Conservation (phyloP, 108 stramenopile species). For the Seminavis robusta region DNA sequence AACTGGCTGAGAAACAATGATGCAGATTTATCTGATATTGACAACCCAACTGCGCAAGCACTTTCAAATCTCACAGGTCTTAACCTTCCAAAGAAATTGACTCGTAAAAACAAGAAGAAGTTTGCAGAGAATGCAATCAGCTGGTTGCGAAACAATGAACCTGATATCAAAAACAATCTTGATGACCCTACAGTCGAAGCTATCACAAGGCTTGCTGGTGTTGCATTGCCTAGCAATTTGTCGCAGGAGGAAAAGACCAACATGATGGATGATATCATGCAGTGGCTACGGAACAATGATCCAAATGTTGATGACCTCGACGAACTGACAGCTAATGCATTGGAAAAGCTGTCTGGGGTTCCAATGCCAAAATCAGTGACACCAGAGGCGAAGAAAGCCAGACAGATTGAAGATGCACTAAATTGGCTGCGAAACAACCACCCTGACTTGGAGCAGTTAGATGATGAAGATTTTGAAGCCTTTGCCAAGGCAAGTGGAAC, state of each 20-base stretch:
- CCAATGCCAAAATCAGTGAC: neutral
- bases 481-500: constrained; percentile 4
- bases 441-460: neutral
- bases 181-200: constrained; percentile 1
- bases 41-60: neutral
- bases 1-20: constrained; percentile 6
- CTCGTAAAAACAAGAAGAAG: neutral
- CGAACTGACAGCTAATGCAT: neutral
- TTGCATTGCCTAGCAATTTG: neutral
- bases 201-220: constrained; percentile 5
- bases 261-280: neutral
- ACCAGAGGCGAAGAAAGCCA: neutral
- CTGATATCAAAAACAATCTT: constrained; percentile 1
- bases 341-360: neutral
- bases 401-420: neutral
- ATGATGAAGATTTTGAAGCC: neutral
- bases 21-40: neutral
- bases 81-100: neutral
- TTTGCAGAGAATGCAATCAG: constrained; percentile 10
- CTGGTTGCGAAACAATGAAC: constrained; percentile 37
- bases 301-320: neutral
- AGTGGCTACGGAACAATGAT: neutral
- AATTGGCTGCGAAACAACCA: constrained; percentile 7
- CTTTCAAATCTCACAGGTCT: constrained; percentile 6
- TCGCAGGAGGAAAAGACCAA: neutral